Percentiles rank a stretch among this genome's conserved stretches.
Conservation (phyloP, 2,329 filamentous ascomycete species). For the Colletotrichum coccodes region DNA sequence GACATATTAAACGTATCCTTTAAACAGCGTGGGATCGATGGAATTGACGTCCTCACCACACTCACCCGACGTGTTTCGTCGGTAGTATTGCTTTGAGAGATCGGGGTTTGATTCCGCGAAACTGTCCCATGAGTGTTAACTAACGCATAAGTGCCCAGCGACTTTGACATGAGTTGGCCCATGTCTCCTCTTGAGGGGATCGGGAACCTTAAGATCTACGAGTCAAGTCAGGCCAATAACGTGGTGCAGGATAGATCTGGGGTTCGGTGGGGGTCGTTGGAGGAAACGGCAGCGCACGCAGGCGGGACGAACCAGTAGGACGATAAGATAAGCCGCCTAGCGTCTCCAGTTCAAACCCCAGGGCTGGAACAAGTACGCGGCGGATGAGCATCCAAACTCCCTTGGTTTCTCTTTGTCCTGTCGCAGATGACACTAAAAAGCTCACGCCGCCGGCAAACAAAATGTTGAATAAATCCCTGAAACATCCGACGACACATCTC, state of each 20-base stretch:
- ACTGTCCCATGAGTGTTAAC: neutral
- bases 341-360: neutral
- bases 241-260: constrained; percentile 1
- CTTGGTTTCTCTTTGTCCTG: neutral
- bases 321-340: neutral
- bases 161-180: neutral
- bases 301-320: neutral
- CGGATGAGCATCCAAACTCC: neutral
- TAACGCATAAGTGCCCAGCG: neutral
- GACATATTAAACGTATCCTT: neutral
- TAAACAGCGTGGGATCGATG: neutral
- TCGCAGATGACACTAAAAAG: neutral
- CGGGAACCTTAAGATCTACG: neutral
- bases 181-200: neutral
- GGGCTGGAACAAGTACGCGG: neutral
- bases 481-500: constrained; percentile 18
- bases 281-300: neutral
- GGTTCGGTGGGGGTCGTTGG: neutral
- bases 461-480: constrained; percentile 9
- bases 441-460: neutral
- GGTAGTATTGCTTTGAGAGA: neutral
- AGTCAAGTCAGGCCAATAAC: neutral
- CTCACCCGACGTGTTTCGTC: neutral
- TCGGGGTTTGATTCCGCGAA: neutral
- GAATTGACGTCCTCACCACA: neutral